Base-by-base conservation (phyloP, 331 rosid species). In the Dryas integrifolia region DNA sequence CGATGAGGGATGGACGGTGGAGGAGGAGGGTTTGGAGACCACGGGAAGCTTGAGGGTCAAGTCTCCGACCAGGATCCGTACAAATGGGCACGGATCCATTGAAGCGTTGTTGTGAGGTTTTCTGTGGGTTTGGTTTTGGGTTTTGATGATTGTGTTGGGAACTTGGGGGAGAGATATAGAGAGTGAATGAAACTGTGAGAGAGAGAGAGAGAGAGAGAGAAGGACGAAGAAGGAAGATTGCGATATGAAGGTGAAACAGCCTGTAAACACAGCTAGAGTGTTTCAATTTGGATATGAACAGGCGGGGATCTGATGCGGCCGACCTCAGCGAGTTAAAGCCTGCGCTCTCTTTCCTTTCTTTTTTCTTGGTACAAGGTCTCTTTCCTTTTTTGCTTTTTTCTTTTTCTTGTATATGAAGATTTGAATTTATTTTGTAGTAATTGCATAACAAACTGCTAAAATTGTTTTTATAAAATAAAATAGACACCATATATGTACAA, bases 31-130 rank as follows among this genome's bases (percentile, higher is more conserved):
- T 21, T 61, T 81, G 0, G 97, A 81, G 4, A 84, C 74, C 0
- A 80, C 64, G 43, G 86, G 88, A 5, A 82, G 82, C 57, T 89
- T 91, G n/a, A 93, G 59, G 53, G 90, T 87, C 7, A 93, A 68
- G 86, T 91, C 91, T 16, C 92, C 92, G 65, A 93, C 68, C 18
- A 91, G 89, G 79, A 93, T 73, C 86, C 98, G 97, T 61, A 87
- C 77, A 58, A 86, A 93, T 4, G 85, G 83, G 79, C 97, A 89
- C 50, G 95, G 95, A 88, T 93, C 94, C 98, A 93, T 92, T 6
- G 12, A 10, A 6, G 16, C 7, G 12, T n/a, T 60, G 35, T 16
- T 38, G 18, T 9, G 12, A 8, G 46, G 16, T 13, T 6, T 56
- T 18, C 16, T 11, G 43, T 10, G 64, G 16, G 15, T 58, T 35